Conservation (phyloP, 1,139 yeast genomes). For the Lodderomyces jiufengensis region DNA sequence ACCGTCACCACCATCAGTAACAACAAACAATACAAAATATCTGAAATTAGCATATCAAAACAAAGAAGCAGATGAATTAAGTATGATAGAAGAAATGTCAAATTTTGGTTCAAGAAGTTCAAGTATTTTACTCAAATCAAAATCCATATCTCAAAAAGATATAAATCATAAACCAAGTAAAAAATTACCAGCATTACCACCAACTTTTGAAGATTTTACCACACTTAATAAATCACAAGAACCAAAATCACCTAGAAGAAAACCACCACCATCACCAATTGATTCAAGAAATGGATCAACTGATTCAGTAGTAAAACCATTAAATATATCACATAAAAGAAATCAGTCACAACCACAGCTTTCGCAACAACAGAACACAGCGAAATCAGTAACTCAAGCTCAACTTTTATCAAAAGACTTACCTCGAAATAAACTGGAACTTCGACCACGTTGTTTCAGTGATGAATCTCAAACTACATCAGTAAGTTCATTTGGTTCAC, state of each 20-base stretch:
- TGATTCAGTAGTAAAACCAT: background rate
- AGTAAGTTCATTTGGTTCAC: constrained; percentile 36
- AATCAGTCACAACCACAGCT: too few species aligned
- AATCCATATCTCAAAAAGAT: constrained; percentile 7
- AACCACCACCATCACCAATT: constrained; percentile 5
- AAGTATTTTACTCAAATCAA: constrained; percentile 15
- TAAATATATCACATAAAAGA: too few species aligned
- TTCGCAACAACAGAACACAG: too few species aligned
- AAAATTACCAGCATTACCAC: constrained; percentile 14
- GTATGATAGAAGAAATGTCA: constrained; percentile 43
- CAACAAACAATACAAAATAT: constrained; percentile 19
- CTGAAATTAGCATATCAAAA: constrained; percentile 17
- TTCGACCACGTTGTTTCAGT: constrained; percentile 25
- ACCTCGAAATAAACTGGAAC: constrained; percentile 16
- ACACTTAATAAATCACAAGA: background rate
- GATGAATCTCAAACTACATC: constrained; percentile 40
- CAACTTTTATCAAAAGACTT: constrained; percentile 1
- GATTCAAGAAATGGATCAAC: background rate
- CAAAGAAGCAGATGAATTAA: constrained; percentile 31
- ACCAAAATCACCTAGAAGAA: background rate
- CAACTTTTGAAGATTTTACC: background rate
- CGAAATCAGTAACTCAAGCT: background rate
- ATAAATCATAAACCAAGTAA: background rate
- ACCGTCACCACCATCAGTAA: constrained; percentile 24
- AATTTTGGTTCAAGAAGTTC: constrained; percentile 29